These are phyloP conservation scores for Singerocomus rubriflavus DNA, from an alignment of 1,284 basidiomycete genomes.

Conservation along the genomic window DNA sequence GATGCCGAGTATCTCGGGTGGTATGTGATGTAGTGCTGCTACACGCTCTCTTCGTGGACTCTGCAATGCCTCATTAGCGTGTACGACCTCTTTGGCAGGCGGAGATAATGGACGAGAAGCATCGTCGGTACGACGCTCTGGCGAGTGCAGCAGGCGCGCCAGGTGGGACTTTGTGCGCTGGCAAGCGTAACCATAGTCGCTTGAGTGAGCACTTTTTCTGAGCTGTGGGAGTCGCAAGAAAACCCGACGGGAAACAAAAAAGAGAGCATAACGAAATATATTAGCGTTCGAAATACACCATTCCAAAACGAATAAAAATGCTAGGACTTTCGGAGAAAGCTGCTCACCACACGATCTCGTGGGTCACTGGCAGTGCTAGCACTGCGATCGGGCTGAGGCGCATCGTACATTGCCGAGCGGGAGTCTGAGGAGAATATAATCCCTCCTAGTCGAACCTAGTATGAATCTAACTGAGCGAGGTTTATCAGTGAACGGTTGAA, in stretches of 20 bases:
- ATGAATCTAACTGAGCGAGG: neutral
- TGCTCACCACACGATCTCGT: constrained; percentile 16
- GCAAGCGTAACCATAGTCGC: neutral
- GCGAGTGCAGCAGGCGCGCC: neutral
- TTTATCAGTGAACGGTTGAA: neutral
- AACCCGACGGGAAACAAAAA: neutral
- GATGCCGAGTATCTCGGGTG: constrained; percentile 26
- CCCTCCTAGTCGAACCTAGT: neutral
- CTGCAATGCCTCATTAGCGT: neutral
- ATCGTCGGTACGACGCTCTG: neutral
- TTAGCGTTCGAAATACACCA: neutral
- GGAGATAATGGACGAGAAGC: neutral
- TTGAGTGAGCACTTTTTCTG: neutral
- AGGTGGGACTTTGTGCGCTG: neutral
- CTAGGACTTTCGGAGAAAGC: neutral
- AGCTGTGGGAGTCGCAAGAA: constrained; percentile 5
- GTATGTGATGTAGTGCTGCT: constrained; percentile 11
- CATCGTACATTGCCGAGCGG: neutral
- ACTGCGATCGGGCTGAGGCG: neutral
- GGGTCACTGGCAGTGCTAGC: neutral
- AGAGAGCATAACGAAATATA: no score
- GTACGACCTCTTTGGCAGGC: neutral
- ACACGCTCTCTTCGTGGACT: neutral
- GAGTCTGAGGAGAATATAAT: constrained; percentile 4
- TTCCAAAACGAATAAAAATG: neutral